phyloP scores from a whole-genome alignment of 2,329 filamentous ascomycete species.

The Didymellaceae sp. region DNA sequence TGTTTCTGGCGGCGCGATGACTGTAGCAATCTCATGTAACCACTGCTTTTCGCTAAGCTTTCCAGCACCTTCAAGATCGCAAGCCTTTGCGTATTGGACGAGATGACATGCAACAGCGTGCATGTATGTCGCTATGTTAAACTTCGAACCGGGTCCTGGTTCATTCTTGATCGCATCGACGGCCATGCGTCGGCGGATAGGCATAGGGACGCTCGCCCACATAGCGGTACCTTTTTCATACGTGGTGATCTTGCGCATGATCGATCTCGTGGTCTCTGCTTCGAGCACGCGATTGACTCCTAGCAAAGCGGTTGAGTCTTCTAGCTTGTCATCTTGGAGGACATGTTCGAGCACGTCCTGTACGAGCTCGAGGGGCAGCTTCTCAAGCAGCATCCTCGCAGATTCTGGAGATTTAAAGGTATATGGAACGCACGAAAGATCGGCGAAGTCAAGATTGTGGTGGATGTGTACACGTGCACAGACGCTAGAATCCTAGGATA shows the following conservation, averaged over 20 bases:
- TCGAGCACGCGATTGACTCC: not conserved
- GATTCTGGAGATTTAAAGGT: not conserved
- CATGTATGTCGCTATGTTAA: conserved; percentile 2
- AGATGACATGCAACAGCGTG: conserved; percentile 1
- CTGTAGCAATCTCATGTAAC: not conserved
- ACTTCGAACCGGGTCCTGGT: not conserved
- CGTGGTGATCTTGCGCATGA: not conserved
- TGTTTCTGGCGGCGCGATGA: not conserved
- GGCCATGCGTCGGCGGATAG: not conserved
- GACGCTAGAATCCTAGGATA: no score
- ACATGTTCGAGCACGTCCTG: not conserved
- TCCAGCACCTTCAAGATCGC: not conserved
- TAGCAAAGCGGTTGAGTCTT: not conserved
- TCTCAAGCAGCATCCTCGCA: not conserved
- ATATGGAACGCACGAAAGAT: no score
- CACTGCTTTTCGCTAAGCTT: not conserved
- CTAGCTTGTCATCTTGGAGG: not conserved
- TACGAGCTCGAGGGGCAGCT: conserved; percentile 6
- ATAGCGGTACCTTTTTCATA: not conserved
- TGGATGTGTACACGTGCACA: no score
- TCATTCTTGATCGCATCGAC: not conserved
- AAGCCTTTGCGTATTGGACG: not conserved
- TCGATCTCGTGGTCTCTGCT: not conserved
- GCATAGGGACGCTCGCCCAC: not conserved
- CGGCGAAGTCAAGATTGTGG: no score